Evolutionary conservation across 2,329 filamentous ascomycete genomes (phyloP).

Genomic region (Alternaria dauci): DNA sequence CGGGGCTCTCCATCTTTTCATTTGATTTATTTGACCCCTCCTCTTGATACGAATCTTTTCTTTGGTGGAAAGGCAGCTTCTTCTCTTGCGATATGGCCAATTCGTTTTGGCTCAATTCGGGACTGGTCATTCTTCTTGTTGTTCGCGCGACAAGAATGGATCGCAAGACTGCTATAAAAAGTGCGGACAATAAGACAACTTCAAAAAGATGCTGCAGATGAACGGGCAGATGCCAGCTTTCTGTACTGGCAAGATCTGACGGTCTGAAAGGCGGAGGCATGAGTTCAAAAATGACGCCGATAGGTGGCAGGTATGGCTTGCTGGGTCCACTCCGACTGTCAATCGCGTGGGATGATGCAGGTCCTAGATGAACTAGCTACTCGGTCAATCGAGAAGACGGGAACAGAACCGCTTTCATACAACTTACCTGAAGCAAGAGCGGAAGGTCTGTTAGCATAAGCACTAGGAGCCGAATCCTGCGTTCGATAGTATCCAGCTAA

Average conservation of each 20-base stretch:
- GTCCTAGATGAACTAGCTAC: conserved; percentile 32
- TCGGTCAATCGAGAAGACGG: conserved; percentile 40
- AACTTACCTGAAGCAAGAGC: conserved; percentile 41
- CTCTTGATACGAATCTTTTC: conserved; percentile 10
- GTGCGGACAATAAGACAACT: conserved; percentile 28
- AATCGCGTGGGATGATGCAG: conserved; percentile 39
- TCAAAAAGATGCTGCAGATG: conserved; percentile 19
- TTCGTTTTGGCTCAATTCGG: not conserved
- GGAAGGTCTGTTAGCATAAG: conserved; percentile 47
- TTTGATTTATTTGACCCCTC: not conserved
- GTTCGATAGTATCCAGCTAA: conserved; percentile 39
- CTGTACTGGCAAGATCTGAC: conserved; percentile 24
- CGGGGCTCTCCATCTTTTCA: not conserved
- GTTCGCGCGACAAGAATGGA: conserved; percentile 21
- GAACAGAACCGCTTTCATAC: conserved; percentile 42
- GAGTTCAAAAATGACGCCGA: conserved; percentile 24
- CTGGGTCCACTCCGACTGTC: conserved; percentile 28
- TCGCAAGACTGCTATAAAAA: conserved; percentile 30
- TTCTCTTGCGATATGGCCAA: conserved; percentile 3
- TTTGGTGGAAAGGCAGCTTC: not conserved
- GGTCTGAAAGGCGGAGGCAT: conserved; percentile 44
- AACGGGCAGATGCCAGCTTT: conserved; percentile 15
- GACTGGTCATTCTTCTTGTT: conserved; percentile 27
- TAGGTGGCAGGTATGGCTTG: conserved; percentile 22
- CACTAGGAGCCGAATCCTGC: conserved; percentile 39